A percentile compares a stretch with the other conserved stretches of the same genome.
These are phyloP conservation scores for Pinus taeda DNA, from an alignment of 75 land plant species.

Conservation along the genomic window DNA sequence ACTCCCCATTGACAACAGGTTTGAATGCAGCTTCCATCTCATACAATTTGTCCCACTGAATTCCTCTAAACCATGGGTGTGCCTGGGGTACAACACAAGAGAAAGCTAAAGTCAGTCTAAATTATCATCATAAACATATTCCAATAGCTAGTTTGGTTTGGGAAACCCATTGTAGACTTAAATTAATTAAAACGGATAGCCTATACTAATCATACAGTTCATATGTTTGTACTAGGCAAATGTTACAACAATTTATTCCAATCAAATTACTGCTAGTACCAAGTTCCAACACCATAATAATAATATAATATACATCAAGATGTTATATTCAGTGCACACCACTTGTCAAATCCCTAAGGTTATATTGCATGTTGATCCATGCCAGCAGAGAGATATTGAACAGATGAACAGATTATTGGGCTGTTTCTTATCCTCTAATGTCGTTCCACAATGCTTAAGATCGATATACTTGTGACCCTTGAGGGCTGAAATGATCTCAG, in stretches of 20 bases:
- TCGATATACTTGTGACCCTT: not conserved
- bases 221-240: not conserved
- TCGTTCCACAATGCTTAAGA: not conserved
- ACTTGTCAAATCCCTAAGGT: not conserved
- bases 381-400: not conserved
- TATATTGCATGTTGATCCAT: not conserved
- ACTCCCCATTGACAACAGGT: slow-evolving; percentile 56
- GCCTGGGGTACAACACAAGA: slow-evolving; percentile 21
- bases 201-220: not conserved
- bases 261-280: not conserved
- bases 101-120: not conserved
- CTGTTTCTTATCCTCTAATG: too few relatives aligned
- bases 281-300: not conserved
- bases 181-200: not conserved
- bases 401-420: too few relatives aligned
- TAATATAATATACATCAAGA: not conserved
- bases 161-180: not conserved
- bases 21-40: slow-evolving; percentile 71
- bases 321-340: not conserved
- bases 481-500: not conserved
- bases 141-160: not conserved
- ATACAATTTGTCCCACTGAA: slow-evolving; percentile 49
- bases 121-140: not conserved
- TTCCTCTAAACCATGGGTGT: slow-evolving; percentile 57
- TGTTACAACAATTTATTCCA: not conserved